Percentiles rank a stretch among this genome's conserved stretches.
phyloP scores from a whole-genome alignment of 2,329 filamentous ascomycete species.

The Macrophomina pseudophaseolina region DNA sequence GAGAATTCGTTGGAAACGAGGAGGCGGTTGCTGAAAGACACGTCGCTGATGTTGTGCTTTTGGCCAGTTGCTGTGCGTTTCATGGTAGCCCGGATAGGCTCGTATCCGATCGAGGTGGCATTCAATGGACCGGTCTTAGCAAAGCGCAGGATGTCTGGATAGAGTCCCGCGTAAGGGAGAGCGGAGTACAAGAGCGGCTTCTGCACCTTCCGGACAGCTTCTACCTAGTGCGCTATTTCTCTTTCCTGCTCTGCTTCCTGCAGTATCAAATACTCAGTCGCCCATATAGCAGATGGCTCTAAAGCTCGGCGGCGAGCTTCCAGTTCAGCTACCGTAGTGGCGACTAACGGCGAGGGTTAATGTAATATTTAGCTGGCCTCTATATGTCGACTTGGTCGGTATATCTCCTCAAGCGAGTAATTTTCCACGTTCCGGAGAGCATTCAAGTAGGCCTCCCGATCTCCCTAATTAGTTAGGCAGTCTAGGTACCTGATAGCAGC shows the following conservation, averaged over 20 bases:
- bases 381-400: conserved; percentile 45
- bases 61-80: no score
- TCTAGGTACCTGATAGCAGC: conserved; percentile 51
- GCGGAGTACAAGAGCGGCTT: conserved; percentile 50
- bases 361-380: conserved; percentile 25
- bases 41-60: no score
- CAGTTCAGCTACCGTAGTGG: no score
- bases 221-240: conserved; percentile 63
- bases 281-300: no score
- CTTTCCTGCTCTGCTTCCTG: conserved; percentile 65
- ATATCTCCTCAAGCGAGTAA: conserved; percentile 63
- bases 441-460: conserved; percentile 50
- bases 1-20: conserved; percentile 58
- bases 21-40: no score
- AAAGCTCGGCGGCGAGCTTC: no score
- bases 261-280: conserved; percentile 43
- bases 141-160: no score
- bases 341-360: conserved; percentile 28
- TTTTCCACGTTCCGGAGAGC: conserved; percentile 59
- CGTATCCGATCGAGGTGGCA: no score
- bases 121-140: no score
- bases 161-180: conserved; percentile 50
- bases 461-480: conserved; percentile 43
- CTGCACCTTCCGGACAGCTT: conserved; percentile 61
- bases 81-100: no score